These are phyloP conservation scores for Cercospora zeina DNA, from an alignment of 2,329 filamentous ascomycete species.

Conservation along the genomic window DNA sequence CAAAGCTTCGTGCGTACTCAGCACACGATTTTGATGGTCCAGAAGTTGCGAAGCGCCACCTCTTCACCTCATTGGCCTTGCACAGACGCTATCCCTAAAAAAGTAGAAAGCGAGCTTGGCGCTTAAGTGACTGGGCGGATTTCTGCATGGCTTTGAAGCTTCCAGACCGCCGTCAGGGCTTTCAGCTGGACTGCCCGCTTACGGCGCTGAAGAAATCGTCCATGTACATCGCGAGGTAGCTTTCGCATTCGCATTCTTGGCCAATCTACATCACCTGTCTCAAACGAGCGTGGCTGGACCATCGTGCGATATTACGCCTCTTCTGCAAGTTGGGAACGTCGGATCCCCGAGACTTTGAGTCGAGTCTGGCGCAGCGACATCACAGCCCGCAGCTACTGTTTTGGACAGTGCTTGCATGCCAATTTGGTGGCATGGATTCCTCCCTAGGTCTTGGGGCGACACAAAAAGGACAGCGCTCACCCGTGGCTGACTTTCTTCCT, in stretches of 20 bases:
- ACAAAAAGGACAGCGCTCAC: neutral
- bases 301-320: neutral
- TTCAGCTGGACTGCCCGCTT: neutral
- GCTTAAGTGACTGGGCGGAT: neutral
- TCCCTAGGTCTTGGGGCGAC: neutral
- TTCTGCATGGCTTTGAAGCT: slow-evolving; percentile 3
- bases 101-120: neutral
- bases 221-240: neutral
- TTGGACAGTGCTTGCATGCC: neutral
- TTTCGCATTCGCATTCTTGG: slow-evolving; percentile 3
- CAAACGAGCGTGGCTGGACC: neutral
- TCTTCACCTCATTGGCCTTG: neutral
- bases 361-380: neutral
- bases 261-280: neutral
- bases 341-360: neutral
- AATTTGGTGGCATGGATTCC: neutral
- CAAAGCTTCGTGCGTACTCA: neutral
- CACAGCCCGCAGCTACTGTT: neutral
- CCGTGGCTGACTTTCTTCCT: neutral
- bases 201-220: neutral
- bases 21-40: neutral
- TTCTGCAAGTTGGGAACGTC: neutral
- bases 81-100: neutral
- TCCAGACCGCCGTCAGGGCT: neutral
- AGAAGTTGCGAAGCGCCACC: neutral